Conservation (phyloP, 306 rosid genomes). For the Rosa persica region DNA sequence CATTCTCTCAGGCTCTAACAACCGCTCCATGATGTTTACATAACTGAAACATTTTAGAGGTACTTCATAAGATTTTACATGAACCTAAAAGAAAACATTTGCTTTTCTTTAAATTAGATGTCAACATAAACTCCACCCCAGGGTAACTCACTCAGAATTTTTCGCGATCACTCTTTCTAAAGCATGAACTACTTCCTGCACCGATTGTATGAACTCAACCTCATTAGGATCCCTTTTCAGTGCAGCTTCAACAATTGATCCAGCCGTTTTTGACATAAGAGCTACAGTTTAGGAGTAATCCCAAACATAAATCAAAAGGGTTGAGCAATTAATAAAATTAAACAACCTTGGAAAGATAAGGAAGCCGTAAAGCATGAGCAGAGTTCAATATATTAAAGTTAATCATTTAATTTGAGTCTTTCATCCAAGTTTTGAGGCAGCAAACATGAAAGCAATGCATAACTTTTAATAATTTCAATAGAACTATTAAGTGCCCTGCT, state of each 20-base stretch:
- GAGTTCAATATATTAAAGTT: slow-evolving; percentile 17
- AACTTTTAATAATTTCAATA: background rate
- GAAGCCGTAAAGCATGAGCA: slow-evolving; percentile 6
- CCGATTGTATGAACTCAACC: slow-evolving; percentile 81
- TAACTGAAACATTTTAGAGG: slow-evolving; percentile 59
- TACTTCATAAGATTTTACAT: slow-evolving; percentile 20
- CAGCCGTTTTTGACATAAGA: slow-evolving; percentile 90
- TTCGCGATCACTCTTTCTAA: slow-evolving; percentile 94
- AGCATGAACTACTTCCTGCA: slow-evolving; percentile 86
- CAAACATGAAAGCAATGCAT: background rate
- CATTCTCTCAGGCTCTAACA: slow-evolving; percentile 93
- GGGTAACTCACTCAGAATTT: slow-evolving; percentile 78
- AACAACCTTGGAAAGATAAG: slow-evolving; percentile 8
- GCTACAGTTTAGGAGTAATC: slow-evolving; percentile 55
- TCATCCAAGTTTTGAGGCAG: slow-evolving; percentile 21
- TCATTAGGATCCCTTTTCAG: slow-evolving; percentile 95
- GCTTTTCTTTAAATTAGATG: background rate
- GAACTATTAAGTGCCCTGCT: background rate
- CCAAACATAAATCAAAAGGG: slow-evolving; percentile 36
- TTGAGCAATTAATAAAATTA: slow-evolving; percentile 19
- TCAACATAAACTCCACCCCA: slow-evolving; percentile 18
- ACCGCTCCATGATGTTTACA: slow-evolving; percentile 93
- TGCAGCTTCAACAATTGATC: slow-evolving; percentile 88
- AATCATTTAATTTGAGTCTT: slow-evolving; percentile 12
- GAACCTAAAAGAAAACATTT: background rate